These are phyloP conservation scores for Boletales sp. DNA, from an alignment of 768 basidiomycete genomes.

Conservation along the genomic window DNA sequence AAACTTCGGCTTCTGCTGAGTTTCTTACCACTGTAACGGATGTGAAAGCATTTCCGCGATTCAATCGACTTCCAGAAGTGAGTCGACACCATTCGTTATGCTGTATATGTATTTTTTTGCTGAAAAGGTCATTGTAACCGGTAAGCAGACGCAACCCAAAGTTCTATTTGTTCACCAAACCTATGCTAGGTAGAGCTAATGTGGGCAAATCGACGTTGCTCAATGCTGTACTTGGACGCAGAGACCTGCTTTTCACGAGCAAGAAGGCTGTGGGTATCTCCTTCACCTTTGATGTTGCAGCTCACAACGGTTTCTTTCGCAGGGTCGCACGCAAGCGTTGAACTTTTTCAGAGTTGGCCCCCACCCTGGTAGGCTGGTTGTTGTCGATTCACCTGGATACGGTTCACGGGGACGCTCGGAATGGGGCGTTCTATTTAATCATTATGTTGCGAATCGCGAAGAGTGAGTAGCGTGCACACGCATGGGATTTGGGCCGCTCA, in stretches of 20 bases:
- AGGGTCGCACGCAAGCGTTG: conserved; percentile 72
- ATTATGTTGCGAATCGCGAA: conserved; percentile 57
- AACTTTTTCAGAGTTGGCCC: conserved; percentile 73
- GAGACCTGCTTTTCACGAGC: conserved; percentile 55
- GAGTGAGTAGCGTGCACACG: conserved; percentile 42
- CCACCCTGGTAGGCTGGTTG: conserved; percentile 47
- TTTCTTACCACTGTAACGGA: conserved; percentile 24
- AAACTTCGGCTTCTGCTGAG: conserved; percentile 23
- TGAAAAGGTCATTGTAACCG: conserved; percentile 25
- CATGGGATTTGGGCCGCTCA: neutral
- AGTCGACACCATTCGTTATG: conserved; percentile 6
- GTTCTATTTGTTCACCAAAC: neutral
- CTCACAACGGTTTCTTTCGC: conserved; percentile 1
- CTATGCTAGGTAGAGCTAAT: conserved; percentile 63
- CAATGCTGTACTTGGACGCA: conserved; percentile 63
- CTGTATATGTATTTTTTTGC: neutral
- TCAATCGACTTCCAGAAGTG: conserved; percentile 25
- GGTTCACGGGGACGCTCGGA: conserved; percentile 68
- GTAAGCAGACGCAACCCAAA: conserved; percentile 8
- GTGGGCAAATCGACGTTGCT: conserved; percentile 73
- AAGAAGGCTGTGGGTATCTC: conserved; percentile 59
- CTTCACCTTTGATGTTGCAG: neutral
- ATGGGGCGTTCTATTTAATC: conserved; percentile 70
- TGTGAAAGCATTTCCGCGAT: conserved; percentile 14
- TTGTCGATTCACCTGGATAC: conserved; percentile 83